A percentile compares a stretch with the other conserved stretches of the same genome.
Evolutionary conservation across 177 flowering plant species (phyloP).

Genomic region (Vitis hybrid): DNA sequence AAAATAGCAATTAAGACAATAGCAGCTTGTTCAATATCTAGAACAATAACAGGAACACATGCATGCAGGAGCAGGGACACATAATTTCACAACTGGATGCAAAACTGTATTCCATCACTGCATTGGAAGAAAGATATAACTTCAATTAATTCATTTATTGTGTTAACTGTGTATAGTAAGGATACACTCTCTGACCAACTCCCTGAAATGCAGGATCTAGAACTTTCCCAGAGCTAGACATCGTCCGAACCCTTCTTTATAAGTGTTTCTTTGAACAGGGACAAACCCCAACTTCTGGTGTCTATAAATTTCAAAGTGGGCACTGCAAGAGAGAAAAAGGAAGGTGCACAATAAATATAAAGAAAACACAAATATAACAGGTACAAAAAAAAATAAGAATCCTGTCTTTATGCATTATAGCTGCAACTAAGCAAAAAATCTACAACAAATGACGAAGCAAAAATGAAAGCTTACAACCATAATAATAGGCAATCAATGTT

Average conservation of each 20-base stretch:
- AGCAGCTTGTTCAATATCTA: conserved; percentile 6
- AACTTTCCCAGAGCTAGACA: conserved; percentile 72
- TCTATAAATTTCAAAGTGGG: conserved; percentile 7
- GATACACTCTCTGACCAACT: conserved; percentile 89
- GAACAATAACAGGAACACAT: not conserved
- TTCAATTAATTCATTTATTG: not conserved
- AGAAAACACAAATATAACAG: not conserved
- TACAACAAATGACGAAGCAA: no score
- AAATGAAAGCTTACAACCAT: no score
- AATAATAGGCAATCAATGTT: no score
- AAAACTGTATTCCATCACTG: not conserved
- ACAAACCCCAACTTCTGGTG: conserved; percentile 5
- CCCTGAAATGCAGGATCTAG: conserved; percentile 94
- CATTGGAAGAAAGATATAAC: not conserved
- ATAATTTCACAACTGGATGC: no score
- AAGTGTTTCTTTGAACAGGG: conserved; percentile 12
- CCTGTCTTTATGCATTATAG: no score
- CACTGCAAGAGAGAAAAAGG: conserved; percentile 17
- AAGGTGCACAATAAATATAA: not conserved
- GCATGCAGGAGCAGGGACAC: not conserved
- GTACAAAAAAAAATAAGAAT: not conserved
- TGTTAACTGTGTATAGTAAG: conserved; percentile 26
- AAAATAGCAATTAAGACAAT: conserved; percentile 4
- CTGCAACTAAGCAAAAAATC: no score
- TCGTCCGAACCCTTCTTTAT: conserved; percentile 25